These are phyloP conservation scores for Populus tremula DNA, from an alignment of 345 rosid species.

Conservation along the genomic window DNA sequence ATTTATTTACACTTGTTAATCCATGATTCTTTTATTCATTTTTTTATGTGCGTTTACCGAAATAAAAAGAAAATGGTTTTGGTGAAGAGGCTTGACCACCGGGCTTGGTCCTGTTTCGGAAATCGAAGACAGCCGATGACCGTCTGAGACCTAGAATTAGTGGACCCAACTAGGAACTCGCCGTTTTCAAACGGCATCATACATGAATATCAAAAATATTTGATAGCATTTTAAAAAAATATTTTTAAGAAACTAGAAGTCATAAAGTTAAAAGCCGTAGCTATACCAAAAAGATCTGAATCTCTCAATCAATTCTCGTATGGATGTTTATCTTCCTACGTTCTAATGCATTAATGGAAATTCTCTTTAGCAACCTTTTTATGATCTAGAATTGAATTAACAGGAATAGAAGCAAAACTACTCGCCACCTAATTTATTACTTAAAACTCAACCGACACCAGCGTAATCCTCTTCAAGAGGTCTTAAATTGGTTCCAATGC, in stretches of 20 bases:
- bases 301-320: not conserved
- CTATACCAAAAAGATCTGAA: no score
- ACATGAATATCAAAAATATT: no score
- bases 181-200: not conserved
- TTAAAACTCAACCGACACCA: not conserved
- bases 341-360: not conserved
- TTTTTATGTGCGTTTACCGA: no score
- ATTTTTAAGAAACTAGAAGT: no score
- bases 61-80: no score
- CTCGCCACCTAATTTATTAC: not conserved
- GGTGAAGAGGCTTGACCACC: not conserved
- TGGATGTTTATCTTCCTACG: not conserved
- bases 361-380: no score
- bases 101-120: slow-evolving; percentile 15
- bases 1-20: no score
- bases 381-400: not conserved
- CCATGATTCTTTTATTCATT: no score
- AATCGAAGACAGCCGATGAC: slow-evolving; percentile 21
- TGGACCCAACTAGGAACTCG: slow-evolving; percentile 13
- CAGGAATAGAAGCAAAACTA: not conserved
- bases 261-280: no score
- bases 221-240: no score
- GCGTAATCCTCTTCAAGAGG: not conserved
- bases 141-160: slow-evolving; percentile 3
- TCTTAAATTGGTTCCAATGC: no score